Percentiles rank a stretch among this genome's conserved stretches.
phyloP scores from a whole-genome alignment of 2,329 filamentous ascomycete genomes.

The Coniochaeta sp. region DNA sequence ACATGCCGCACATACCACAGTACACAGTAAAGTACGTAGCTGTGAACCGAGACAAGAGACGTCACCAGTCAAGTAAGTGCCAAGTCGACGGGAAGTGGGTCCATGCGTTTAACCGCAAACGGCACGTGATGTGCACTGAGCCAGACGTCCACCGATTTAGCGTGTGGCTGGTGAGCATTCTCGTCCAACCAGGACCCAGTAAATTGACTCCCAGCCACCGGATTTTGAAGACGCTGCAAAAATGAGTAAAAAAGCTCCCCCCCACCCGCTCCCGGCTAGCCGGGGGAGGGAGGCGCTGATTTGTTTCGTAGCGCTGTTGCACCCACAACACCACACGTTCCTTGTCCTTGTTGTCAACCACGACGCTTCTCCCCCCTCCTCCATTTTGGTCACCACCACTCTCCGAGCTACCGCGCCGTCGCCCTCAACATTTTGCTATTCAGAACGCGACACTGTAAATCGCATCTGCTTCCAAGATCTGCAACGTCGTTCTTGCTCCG shows the following conservation, averaged over 20 bases:
- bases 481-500: neutral
- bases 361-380: constrained; percentile 18
- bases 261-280: neutral
- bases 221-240: neutral
- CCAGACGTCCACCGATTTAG: neutral
- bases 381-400: constrained; percentile 9
- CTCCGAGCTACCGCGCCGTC: neutral
- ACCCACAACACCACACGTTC: neutral
- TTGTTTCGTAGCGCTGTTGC: neutral
- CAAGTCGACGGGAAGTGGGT: neutral
- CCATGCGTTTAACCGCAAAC: neutral
- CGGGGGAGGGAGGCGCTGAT: neutral
- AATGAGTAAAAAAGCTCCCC: neutral
- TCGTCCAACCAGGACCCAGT: neutral
- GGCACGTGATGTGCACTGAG: neutral
- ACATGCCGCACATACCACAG: too few species aligned
- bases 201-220: neutral
- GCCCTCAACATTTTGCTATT: neutral
- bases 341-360: constrained; percentile 2
- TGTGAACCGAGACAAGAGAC: neutral
- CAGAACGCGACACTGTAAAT: neutral
- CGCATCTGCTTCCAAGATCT: neutral
- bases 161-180: neutral
- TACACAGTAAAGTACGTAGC: too few species aligned
- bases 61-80: neutral